A percentile compares a stretch with the other conserved stretches of the same genome.
These are phyloP conservation scores for Misopates orontium DNA, from an alignment of 257 asterid genomes.

Conservation along the genomic window DNA sequence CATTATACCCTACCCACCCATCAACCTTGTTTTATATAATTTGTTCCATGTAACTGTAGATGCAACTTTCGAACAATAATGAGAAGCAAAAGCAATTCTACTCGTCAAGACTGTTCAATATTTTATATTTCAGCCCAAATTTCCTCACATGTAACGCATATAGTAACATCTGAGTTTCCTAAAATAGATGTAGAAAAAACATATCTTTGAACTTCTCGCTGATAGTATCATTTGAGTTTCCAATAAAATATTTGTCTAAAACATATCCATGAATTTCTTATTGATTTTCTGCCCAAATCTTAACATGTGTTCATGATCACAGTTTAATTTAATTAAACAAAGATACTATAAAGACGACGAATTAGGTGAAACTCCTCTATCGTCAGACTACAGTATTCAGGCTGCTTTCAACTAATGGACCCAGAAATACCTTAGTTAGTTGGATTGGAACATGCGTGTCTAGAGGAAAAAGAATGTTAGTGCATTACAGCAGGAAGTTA, in stretches of 20 bases:
- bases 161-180: too few relatives aligned
- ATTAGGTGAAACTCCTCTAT: slow-evolving; percentile 13
- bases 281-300: neutral
- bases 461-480: slow-evolving; percentile 12
- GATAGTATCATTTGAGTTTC: too few relatives aligned
- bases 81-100: neutral
- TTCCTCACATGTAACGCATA: too few relatives aligned
- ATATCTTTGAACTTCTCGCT: too few relatives aligned
- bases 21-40: slow-evolving; percentile 9
- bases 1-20: slow-evolving; percentile 10
- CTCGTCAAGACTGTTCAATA: neutral
- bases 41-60: neutral
- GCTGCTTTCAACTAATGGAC: slow-evolving; percentile 29
- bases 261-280: too few relatives aligned
- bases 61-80: neutral
- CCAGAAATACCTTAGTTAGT: slow-evolving; percentile 3
- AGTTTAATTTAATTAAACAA: neutral
- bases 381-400: slow-evolving; percentile 9
- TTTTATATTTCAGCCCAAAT: neutral
- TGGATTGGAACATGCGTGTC: slow-evolving; percentile 6
- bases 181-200: too few relatives aligned
- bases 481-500: slow-evolving; percentile 30
- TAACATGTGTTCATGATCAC: neutral
- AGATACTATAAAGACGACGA: neutral
- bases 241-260: too few relatives aligned